Evolutionary conservation across 495 filamentous ascomycete species (phyloP).

Genomic region (Penicillium dipodomyicola): DNA sequence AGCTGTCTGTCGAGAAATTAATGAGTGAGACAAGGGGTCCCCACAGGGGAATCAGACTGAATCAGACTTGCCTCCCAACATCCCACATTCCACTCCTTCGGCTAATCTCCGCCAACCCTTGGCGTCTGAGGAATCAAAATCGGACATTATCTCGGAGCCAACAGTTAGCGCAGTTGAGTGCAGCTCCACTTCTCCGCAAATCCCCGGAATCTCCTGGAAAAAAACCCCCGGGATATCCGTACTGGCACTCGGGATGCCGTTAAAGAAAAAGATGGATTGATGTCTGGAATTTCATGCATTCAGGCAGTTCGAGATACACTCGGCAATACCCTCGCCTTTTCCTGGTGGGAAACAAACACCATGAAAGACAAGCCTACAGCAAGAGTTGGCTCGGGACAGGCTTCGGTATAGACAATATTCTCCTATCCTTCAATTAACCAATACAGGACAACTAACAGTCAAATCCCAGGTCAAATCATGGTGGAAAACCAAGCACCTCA

Average conservation of each 20-base stretch:
- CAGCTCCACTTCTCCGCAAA: background rate
- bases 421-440: background rate
- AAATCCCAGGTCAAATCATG: background rate
- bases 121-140: too few species aligned
- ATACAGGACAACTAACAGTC: background rate
- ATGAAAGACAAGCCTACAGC: background rate
- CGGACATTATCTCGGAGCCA: background rate
- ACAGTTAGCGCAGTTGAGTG: background rate
- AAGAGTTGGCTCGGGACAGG: background rate
- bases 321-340: background rate
- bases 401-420: background rate
- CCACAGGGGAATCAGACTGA: too few species aligned
- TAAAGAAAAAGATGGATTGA: background rate
- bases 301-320: background rate
- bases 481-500: constrained; percentile 9
- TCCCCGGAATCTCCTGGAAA: background rate
- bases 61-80: too few species aligned
- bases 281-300: background rate
- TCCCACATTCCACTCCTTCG: too few species aligned
- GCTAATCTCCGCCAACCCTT: too few species aligned
- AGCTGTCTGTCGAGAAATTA: too few species aligned
- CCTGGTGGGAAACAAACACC: background rate
- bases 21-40: too few species aligned
- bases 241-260: background rate
- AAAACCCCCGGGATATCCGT: too few species aligned